A percentile compares a stretch with the other conserved stretches of the same genome.
Conservation (phyloP, 2,329 filamentous ascomycete species). For the Talaromyces albobiverticillius region DNA sequence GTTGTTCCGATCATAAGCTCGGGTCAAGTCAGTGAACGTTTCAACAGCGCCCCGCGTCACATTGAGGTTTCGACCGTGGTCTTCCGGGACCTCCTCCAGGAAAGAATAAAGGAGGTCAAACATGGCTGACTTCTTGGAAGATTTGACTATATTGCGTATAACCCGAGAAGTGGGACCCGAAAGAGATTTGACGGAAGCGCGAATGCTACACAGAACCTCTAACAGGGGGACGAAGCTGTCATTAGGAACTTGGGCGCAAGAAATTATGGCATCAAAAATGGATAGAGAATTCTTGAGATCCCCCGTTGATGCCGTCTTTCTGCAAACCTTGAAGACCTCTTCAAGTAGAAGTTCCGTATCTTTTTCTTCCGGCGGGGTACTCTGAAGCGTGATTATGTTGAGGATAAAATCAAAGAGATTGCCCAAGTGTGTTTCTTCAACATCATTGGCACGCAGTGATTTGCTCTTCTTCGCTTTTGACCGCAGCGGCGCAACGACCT, state of each 20-base stretch:
- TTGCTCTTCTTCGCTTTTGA: slow-evolving; percentile 38
- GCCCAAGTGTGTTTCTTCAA: slow-evolving; percentile 28
- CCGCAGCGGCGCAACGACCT: slow-evolving; percentile 32
- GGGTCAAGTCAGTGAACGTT: slow-evolving; percentile 39
- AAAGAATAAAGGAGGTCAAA: slow-evolving; percentile 35
- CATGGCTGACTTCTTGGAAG: slow-evolving; percentile 37
- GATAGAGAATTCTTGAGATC: slow-evolving; percentile 43
- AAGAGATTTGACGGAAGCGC: slow-evolving; percentile 42
- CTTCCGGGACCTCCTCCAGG: slow-evolving; percentile 31
- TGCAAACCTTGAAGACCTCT: slow-evolving; percentile 39
- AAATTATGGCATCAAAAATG: slow-evolving; percentile 42
- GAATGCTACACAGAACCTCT: slow-evolving; percentile 44
- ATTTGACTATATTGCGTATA: slow-evolving; percentile 41
- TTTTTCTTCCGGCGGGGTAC: slow-evolving; percentile 31
- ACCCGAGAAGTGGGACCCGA: slow-evolving; percentile 42
- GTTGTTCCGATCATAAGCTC: slow-evolving; percentile 37
- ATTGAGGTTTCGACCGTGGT: slow-evolving; percentile 37
- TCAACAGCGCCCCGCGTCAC: slow-evolving; percentile 40
- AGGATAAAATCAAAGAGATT: slow-evolving; percentile 42
- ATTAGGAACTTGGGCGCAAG: slow-evolving; percentile 39
- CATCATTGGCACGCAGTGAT: slow-evolving; percentile 31
- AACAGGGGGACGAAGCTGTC: slow-evolving; percentile 35
- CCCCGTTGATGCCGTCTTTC: slow-evolving; percentile 37
- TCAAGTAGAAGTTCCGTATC: slow-evolving; percentile 37
- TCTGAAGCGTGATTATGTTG: slow-evolving; percentile 42